phyloP scores from a whole-genome alignment of 345 rosid species.

The Conringia planisiliqua region DNA sequence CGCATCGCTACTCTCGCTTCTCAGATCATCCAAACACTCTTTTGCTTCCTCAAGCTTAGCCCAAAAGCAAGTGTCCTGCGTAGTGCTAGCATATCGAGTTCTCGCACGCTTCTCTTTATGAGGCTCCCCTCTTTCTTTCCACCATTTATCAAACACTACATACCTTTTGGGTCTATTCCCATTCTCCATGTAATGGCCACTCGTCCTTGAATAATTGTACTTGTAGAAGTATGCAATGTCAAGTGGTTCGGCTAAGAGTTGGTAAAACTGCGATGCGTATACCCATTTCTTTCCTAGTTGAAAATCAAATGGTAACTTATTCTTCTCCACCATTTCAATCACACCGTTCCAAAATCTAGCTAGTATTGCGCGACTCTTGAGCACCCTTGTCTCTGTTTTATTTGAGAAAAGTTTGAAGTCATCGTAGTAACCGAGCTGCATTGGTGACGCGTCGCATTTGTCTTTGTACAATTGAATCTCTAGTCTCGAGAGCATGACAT shows the following conservation, averaged over 20 bases:
- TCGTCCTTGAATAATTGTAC: constrained; percentile 26
- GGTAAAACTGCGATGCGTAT: constrained; percentile 56
- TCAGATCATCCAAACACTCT: constrained; percentile 44
- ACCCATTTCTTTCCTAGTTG: constrained; percentile 55
- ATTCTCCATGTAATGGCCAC: constrained; percentile 46
- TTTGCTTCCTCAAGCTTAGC: constrained; percentile 77
- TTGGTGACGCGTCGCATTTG: constrained; percentile 45
- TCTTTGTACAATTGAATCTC: constrained; percentile 65
- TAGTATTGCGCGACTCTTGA: constrained; percentile 61
- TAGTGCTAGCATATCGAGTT: constrained; percentile 51
- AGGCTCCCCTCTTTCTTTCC: constrained; percentile 26
- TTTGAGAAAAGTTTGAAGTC: constrained; percentile 54
- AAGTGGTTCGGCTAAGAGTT: constrained; percentile 69
- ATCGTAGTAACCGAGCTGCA: constrained; percentile 69
- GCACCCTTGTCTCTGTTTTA: constrained; percentile 46
- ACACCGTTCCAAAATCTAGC: constrained; percentile 66
- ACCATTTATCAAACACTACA: constrained; percentile 63
- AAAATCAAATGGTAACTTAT: constrained; percentile 68
- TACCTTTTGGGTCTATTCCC: constrained; percentile 73
- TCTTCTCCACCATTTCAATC: constrained; percentile 55
- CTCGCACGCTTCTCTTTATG: constrained; percentile 28
- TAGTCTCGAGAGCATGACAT: constrained; percentile 44
- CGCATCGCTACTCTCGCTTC: constrained; percentile 36
- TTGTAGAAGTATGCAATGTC: constrained; percentile 72
- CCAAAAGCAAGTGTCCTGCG: constrained; percentile 92